A percentile compares a stretch with the other conserved stretches of the same genome.
These are phyloP conservation scores for Rhododendron griersonianum DNA, from an alignment of 148 eudicot species.

Conservation along the genomic window DNA sequence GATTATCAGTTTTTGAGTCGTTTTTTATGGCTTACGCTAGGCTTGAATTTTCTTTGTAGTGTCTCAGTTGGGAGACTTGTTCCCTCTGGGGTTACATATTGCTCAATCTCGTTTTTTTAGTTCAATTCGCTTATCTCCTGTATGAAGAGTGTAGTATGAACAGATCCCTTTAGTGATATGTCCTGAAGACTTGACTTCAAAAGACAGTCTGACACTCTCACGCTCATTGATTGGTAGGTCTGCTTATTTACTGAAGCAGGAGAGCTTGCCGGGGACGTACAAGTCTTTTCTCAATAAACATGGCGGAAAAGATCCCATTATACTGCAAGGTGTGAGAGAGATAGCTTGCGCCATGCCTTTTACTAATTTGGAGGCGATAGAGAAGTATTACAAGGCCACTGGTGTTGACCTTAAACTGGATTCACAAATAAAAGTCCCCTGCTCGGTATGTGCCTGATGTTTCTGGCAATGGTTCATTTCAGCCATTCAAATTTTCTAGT, in stretches of 20 bases:
- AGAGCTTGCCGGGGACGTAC: slow-evolving; percentile 79
- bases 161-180: neutral
- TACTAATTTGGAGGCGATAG: slow-evolving; percentile 59
- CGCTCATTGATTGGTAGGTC: slow-evolving; percentile 54
- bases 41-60: neutral
- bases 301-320: slow-evolving; percentile 68
- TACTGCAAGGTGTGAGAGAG: slow-evolving; percentile 70
- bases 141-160: neutral
- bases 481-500: neutral
- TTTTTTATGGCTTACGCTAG: neutral
- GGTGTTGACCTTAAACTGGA: slow-evolving; percentile 69
- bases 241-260: slow-evolving; percentile 90
- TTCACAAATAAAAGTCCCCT: slow-evolving; percentile 90
- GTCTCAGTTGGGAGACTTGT: neutral
- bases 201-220: neutral
- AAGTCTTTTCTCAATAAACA: slow-evolving; percentile 96
- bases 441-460: slow-evolving; percentile 56
- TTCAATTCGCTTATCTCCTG: neutral
- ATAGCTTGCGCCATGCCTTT: slow-evolving; percentile 64
- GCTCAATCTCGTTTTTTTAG: neutral
- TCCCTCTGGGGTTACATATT: neutral
- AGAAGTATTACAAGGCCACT: slow-evolving; percentile 55
- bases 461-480: slow-evolving; percentile 1
- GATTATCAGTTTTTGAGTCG: neutral
- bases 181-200: neutral